Base-by-base conservation (phyloP, 2,329 filamentous ascomycete species). In the Thermothelomyces thermophilus region DNA sequence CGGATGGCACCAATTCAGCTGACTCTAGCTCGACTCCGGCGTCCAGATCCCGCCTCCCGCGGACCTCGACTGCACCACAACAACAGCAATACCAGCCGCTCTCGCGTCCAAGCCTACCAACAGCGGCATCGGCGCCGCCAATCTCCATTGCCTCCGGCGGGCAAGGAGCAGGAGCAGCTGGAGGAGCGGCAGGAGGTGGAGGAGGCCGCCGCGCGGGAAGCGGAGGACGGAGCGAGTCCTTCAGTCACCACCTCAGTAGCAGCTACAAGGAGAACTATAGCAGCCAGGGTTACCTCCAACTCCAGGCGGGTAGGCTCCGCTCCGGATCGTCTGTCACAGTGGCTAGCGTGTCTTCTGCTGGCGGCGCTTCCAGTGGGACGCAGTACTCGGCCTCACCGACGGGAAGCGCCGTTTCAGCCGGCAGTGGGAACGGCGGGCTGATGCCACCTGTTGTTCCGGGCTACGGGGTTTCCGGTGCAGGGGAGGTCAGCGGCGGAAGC, bases 31-130 rank as follows among this genome's bases (percentile, higher is more conserved):
- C 50, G 26, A 13, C 40, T 20, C 31, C 42, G 43, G 45, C 51
- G 46, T 41, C 43, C 39, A 61, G 55, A 48, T 64, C 58, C 53
- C 56, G 64, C 33, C 58, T 66, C 13, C 61, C 63, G 17, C 58
- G 65, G 16, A 64, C 62, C 35, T 62, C 62, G 8, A 50, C 22
- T 6, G 33, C 45, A 5, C 24, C 24, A 26, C 24, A 26, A 9
- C 24, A 26, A 26, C 24, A 26, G 24, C 45, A 44, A 24, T 52
- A 52, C 17, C 47, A 5, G 9, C 5, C 42, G 14, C n/a, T 56
- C 33, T 56, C 52, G 57, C 57, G 66, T 14, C 60, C 61, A 7
- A 64, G 59, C 51, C 41, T 66, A 20, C 52, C 52, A 1, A 52
- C 42, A 5, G 56, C 56, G 3, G 39, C 46, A 2, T 53, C 58